A percentile compares a stretch with the other conserved stretches of the same genome.
Evolutionary conservation across 1,139 yeast species (phyloP).

Genomic region (Yamadazyma sp.): DNA sequence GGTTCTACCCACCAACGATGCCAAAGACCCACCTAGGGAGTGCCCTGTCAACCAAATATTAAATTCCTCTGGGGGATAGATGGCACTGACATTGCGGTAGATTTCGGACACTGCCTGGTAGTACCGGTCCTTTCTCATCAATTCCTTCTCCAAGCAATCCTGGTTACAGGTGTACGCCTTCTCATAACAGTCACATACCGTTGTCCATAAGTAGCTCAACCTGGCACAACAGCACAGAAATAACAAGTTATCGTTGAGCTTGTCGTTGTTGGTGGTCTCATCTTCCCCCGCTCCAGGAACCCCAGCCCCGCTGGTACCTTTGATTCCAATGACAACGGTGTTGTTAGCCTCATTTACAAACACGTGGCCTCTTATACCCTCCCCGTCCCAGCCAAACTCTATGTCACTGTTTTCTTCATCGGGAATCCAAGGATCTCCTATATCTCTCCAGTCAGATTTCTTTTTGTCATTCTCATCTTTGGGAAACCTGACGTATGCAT

Average conservation of each 20-base stretch:
- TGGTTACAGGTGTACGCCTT: conserved; percentile 88
- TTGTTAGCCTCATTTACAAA: conserved; percentile 66
- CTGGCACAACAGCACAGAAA: conserved; percentile 98
- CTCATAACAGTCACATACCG: conserved; percentile 93
- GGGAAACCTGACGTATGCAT: conserved; percentile 86
- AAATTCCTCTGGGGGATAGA: conserved; percentile 64
- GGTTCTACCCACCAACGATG: conserved; percentile 81
- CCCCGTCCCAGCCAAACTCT: conserved; percentile 82
- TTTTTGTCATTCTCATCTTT: conserved; percentile 55
- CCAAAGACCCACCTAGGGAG: conserved; percentile 89
- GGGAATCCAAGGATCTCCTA: conserved; percentile 60
- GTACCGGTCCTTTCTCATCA: conserved; percentile 74
- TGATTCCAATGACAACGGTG: conserved; percentile 76
- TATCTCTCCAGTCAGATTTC: conserved; percentile 78
- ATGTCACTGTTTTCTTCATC: conserved; percentile 33
- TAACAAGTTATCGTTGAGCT: conserved; percentile 79
- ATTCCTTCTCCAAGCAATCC: conserved; percentile 77
- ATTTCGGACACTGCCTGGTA: conserved; percentile 80
- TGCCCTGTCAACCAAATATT: conserved; percentile 94
- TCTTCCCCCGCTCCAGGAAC: conserved; percentile 71
- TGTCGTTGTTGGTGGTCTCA: conserved; percentile 79
- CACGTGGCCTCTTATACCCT: conserved; percentile 88
- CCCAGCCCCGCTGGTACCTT: conserved; percentile 92
- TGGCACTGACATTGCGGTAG: conserved; percentile 64
- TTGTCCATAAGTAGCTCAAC: conserved; percentile 86